phyloP scores from a whole-genome alignment of 495 filamentous ascomycete genomes.

The Penicillium dipodomyicola region DNA sequence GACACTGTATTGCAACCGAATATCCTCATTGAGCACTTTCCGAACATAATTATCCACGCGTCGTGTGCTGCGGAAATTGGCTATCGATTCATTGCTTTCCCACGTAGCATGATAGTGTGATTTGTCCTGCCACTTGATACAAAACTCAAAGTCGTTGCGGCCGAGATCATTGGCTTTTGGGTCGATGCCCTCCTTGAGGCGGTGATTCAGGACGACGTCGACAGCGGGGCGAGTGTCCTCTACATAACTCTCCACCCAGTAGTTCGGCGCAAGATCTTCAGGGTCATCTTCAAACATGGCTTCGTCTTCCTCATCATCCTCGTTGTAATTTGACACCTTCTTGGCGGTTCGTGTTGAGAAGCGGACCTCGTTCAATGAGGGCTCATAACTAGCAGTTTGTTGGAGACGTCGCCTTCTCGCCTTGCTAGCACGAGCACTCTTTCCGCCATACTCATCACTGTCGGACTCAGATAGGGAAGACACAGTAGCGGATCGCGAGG shows the following conservation, averaged over 20 bases:
- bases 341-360: constrained; percentile 88
- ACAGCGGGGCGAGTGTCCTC: constrained; percentile 77
- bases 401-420: constrained; percentile 64
- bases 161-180: constrained; percentile 52
- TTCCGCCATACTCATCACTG: constrained; percentile 71
- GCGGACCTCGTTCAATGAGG: constrained; percentile 69
- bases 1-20: constrained; percentile 65
- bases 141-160: constrained; percentile 86
- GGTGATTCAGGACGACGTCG: constrained; percentile 84
- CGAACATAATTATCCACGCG: constrained; percentile 91
- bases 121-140: constrained; percentile 95
- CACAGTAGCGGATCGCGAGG: constrained; percentile 44
- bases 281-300: constrained; percentile 68
- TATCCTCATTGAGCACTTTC: constrained; percentile 72
- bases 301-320: constrained; percentile 78
- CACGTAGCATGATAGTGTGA: constrained; percentile 95
- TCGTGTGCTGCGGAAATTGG: constrained; percentile 69
- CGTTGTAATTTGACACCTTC: constrained; percentile 83
- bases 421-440: constrained; percentile 66
- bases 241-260: constrained; percentile 61
- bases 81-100: constrained; percentile 72
- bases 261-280: constrained; percentile 53
- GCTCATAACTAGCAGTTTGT: constrained; percentile 59
- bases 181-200: constrained; percentile 66
- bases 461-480: constrained; percentile 46